Percentiles rank a stretch among this genome's conserved stretches.
phyloP scores from a whole-genome alignment of 768 basidiomycete species.

The Russula vinacea region DNA sequence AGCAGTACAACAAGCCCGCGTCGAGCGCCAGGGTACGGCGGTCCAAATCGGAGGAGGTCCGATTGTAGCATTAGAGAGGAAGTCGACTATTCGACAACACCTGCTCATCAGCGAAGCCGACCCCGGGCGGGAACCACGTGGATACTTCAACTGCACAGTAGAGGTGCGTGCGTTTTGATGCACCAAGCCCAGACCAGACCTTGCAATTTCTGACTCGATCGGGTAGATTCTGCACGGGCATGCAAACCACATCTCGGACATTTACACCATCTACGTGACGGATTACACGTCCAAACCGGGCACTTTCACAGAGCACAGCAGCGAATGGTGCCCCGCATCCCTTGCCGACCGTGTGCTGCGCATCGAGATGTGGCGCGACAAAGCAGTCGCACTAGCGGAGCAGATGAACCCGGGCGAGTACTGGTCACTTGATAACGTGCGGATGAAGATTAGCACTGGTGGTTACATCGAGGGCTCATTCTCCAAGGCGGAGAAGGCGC shows the following conservation, averaged over 20 bases:
- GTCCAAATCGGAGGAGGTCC: constrained; percentile 27
- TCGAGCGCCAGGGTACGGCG: constrained; percentile 15
- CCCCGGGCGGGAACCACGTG: constrained; percentile 43
- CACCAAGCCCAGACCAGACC: not conserved
- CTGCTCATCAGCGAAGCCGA: constrained; percentile 50
- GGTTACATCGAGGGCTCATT: constrained; percentile 28
- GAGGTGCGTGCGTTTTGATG: constrained; percentile 16
- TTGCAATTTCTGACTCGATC: not conserved
- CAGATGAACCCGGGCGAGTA: constrained; percentile 30
- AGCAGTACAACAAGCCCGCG: constrained; percentile 26
- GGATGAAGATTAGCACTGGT: constrained; percentile 20
- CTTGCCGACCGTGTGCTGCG: constrained; percentile 26
- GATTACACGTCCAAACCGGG: constrained; percentile 28
- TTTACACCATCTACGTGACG: constrained; percentile 29
- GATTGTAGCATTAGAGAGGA: not conserved
- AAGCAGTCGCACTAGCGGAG: constrained; percentile 21
- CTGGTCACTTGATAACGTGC: constrained; percentile 28
- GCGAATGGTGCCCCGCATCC: constrained; percentile 25
- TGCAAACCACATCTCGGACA: constrained; percentile 17
- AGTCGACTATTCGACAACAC: constrained; percentile 38
- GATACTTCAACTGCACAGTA: constrained; percentile 62
- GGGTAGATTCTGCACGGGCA: constrained; percentile 27
- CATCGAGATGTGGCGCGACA: constrained; percentile 30
- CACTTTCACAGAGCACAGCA: constrained; percentile 10
- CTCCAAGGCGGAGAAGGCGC: constrained; percentile 23